Conservation (phyloP, 495 filamentous ascomycete species). For the Elasticomyces elasticus region DNA sequence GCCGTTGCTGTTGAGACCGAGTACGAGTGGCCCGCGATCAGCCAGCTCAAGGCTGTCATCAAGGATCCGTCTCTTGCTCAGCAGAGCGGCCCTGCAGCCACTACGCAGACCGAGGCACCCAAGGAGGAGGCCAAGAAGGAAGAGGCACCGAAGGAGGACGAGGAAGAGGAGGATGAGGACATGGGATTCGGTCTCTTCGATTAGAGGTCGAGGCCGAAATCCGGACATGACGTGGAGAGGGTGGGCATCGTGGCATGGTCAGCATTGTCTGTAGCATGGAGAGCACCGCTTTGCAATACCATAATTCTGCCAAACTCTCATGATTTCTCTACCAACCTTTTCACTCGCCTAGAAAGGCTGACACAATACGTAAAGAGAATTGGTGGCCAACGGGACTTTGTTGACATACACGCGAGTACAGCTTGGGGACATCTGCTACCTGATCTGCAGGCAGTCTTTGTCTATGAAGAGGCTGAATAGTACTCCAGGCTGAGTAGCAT, state of each 20-base stretch:
- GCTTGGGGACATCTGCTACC: too few relatives aligned
- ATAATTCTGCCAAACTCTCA: neutral
- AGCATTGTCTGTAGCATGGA: slow-evolving; percentile 1
- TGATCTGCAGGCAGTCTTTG: too few relatives aligned
- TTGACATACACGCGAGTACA: too few relatives aligned
- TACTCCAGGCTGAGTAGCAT: too few relatives aligned
- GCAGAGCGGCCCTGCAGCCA: slow-evolving; percentile 63
- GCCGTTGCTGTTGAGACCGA: slow-evolving; percentile 85
- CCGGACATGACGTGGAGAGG: neutral
- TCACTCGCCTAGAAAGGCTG: too few relatives aligned
- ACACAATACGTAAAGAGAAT: too few relatives aligned
- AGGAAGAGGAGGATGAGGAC: slow-evolving; percentile 54
- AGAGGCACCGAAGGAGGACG: slow-evolving; percentile 40
- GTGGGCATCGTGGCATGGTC: neutral
- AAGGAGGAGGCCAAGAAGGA: slow-evolving; percentile 41
- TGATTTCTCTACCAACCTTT: neutral
- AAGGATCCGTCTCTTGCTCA: slow-evolving; percentile 93
- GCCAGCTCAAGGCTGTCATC: slow-evolving; percentile 96
- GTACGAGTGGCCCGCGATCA: slow-evolving; percentile 89
- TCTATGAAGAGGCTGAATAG: too few relatives aligned
- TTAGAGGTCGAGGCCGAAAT: slow-evolving; percentile 27
- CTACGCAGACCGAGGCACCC: slow-evolving; percentile 35
- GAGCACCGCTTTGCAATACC: neutral
- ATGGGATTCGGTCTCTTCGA: slow-evolving; percentile 56
- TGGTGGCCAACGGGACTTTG: too few relatives aligned